phyloP scores from a whole-genome alignment of 495 filamentous ascomycete species.

The Cryomyces minteri region DNA sequence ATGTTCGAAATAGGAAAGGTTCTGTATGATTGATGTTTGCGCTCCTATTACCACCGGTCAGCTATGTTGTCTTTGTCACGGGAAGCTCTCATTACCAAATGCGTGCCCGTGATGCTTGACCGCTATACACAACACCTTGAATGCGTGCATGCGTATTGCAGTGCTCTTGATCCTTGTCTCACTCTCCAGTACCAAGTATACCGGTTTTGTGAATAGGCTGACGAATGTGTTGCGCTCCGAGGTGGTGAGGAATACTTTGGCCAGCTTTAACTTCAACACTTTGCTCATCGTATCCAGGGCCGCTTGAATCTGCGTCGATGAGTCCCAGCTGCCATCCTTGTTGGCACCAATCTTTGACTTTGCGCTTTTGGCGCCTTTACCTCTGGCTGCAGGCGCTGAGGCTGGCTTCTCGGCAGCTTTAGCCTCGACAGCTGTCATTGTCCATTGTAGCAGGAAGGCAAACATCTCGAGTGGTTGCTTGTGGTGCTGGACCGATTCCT shows the following conservation, averaged over 20 bases:
- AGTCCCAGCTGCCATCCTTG: constrained; percentile 76
- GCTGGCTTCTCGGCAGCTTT: constrained; percentile 80
- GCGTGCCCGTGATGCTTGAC: constrained; percentile 97
- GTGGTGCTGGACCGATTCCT: constrained; percentile 68
- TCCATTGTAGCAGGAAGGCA: constrained; percentile 89
- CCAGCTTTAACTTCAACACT: constrained; percentile 79
- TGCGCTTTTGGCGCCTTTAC: constrained; percentile 54
- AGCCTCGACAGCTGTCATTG: constrained; percentile 76
- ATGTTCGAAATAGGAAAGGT: constrained; percentile 95
- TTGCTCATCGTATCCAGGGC: constrained; percentile 92
- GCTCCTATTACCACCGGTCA: constrained; percentile 40
- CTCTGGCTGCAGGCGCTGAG: constrained; percentile 41
- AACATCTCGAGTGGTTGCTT: constrained; percentile 87
- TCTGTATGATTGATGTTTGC: constrained; percentile 95
- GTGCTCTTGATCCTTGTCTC: constrained; percentile 86
- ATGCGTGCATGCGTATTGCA: constrained; percentile 83
- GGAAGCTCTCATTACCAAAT: constrained; percentile 43
- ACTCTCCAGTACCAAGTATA: constrained; percentile 85
- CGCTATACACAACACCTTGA: constrained; percentile 91
- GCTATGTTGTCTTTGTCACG: background rate
- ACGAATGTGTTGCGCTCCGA: constrained; percentile 96
- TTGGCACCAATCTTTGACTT: constrained; percentile 41
- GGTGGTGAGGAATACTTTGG: constrained; percentile 84
- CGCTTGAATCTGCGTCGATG: constrained; percentile 65
- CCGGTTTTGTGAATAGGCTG: constrained; percentile 76